phyloP scores from a whole-genome alignment of 495 filamentous ascomycete genomes.

The Aspergillus egyptiacus region DNA sequence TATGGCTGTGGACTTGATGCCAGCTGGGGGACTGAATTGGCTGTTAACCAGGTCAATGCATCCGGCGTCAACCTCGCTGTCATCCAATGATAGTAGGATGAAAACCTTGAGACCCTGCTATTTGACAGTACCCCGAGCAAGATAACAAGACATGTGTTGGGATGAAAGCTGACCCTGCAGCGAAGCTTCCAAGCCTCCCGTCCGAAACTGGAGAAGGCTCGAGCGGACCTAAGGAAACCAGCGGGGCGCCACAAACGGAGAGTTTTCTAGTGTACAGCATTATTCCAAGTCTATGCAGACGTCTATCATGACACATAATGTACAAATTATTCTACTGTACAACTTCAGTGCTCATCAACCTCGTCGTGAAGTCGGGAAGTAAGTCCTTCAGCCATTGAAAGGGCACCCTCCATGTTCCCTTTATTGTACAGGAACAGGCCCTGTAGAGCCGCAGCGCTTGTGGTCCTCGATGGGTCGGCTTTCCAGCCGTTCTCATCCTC shows the following conservation, averaged over 20 bases:
- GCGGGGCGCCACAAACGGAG: neutral
- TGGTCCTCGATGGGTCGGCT: slow-evolving; percentile 37
- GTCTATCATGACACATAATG: slow-evolving; percentile 16
- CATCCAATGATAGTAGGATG: neutral
- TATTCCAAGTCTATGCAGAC: slow-evolving; percentile 1
- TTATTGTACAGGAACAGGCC: slow-evolving; percentile 94
- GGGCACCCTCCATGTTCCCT: slow-evolving; percentile 78
- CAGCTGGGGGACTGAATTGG: neutral
- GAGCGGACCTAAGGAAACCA: neutral
- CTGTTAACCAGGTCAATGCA: neutral
- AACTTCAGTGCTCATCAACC: slow-evolving; percentile 17
- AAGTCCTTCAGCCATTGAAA: slow-evolving; percentile 67
- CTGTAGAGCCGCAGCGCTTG: slow-evolving; percentile 86
- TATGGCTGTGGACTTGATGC: neutral
- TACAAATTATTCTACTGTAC: slow-evolving; percentile 25
- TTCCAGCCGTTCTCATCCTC: slow-evolving; percentile 45
- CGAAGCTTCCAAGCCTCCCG: no score
- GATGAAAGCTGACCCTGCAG: neutral
- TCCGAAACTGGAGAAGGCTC: no score
- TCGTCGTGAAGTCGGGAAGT: slow-evolving; percentile 31
- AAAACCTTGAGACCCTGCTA: neutral
- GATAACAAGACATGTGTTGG: neutral
- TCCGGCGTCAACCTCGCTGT: neutral
- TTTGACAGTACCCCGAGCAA: neutral
- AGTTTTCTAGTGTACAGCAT: neutral